Conservation (phyloP, 257 asterid species). For the Penstemon davidsonii region DNA sequence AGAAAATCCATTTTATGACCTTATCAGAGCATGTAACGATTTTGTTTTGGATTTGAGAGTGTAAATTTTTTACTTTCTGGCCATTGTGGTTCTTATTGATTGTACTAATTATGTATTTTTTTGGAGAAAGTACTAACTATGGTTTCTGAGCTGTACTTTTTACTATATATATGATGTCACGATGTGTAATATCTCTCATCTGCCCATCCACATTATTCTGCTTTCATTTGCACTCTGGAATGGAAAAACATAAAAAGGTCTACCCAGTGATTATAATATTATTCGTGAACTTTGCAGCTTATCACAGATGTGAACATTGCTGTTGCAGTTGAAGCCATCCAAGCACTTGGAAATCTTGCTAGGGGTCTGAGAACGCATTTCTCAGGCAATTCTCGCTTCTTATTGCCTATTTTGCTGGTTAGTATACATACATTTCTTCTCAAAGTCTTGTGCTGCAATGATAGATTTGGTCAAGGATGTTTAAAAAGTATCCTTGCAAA, state of each 20-base stretch:
- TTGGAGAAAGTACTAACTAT: background rate
- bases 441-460: background rate
- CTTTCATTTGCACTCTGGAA: conserved; percentile 22
- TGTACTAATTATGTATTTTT: background rate
- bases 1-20: background rate
- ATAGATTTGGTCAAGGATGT: conserved; percentile 13
- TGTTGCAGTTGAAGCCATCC: conserved; percentile 97
- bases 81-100: conserved; percentile 2
- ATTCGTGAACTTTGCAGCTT: conserved; percentile 64
- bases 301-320: conserved; percentile 97
- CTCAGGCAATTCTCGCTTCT: conserved; percentile 78
- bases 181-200: conserved; percentile 6
- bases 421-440: conserved; percentile 29
- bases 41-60: conserved; percentile 9
- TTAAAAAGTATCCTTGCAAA: background rate
- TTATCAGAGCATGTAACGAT: background rate
- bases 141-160: conserved; percentile 7
- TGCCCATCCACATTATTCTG: conserved; percentile 12
- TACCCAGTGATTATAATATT: conserved; percentile 23
- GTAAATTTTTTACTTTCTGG: background rate
- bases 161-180: background rate
- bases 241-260: conserved; percentile 23
- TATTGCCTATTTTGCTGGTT: conserved; percentile 88
- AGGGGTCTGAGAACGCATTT: conserved; percentile 90
- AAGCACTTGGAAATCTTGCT: conserved; percentile 96